Base-by-base conservation (phyloP, 2,329 filamentous ascomycete genomes). In the Cadophora malorum region DNA sequence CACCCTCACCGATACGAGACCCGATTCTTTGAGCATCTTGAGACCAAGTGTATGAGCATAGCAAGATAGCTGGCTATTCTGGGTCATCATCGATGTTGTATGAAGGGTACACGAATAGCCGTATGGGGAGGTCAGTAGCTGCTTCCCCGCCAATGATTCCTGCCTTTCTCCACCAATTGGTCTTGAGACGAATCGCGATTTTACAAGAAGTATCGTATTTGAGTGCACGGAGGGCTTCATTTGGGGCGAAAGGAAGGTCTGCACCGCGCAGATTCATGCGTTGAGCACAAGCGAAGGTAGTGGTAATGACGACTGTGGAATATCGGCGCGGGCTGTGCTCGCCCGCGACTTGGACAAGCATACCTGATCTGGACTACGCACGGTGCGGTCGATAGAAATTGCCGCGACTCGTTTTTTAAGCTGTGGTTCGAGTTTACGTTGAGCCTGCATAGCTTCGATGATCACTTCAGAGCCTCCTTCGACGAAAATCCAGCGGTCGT, bases 11-110 rank as follows among this genome's bases (percentile, higher is more conserved):
- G n/a, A 59, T 59, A 14, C 41, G 56, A 3, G 33, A 23, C 7
- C 56, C 56, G 1, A 21, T 59, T 23, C 56, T 10, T 19, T 38
- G 56, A 41, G 56, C 56, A 41, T 59, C 33, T 9, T 59, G 56
- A 33, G 56, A 59, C 56, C 56, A 59, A 1, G 56, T 59, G 28
- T 59, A 59, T 31, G 33, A 59, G 16, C 56, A 59, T 3, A 59
- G 31, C 31, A 59, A 9, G 21, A 59, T 23, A 23, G 21, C 56
- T 12, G 31, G n/a, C 38, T 59, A 4, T 19, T 41, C 16, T 7
- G 14, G 28, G 9, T 23, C 33, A n/a, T 59, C 56, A 14, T 59
- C 4, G 12, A 59, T 45, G 33, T 59, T 59, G n/a, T 59, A 59
- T 23, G 56, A 41, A 14, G 56, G 56, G 19, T 59, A 59, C 12